Conservation (phyloP, 1,284 basidiomycete genomes). For the Trametes pubescens region DNA sequence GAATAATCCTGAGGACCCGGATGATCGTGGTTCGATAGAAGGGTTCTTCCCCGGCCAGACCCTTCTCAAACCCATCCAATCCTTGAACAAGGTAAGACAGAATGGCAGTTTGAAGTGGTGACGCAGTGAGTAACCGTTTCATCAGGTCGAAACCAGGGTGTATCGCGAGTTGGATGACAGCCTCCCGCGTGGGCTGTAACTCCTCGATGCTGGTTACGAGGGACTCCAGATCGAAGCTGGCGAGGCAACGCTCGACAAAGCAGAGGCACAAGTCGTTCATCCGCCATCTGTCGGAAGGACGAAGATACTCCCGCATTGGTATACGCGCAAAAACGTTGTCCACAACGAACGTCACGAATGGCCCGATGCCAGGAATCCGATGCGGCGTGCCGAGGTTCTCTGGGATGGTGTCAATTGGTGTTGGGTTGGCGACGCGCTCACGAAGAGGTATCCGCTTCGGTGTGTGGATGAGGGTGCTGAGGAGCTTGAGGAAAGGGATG, state of each 20-base stretch:
- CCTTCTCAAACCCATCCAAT: conserved; percentile 78
- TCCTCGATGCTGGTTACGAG: conserved; percentile 63
- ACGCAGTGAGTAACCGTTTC: conserved; percentile 79
- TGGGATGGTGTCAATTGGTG: conserved; percentile 77
- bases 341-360: conserved; percentile 86
- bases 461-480: conserved; percentile 83
- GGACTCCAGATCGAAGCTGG: conserved; percentile 81
- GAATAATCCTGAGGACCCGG: conserved; percentile 84
- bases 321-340: conserved; percentile 87
- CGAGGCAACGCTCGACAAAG: conserved; percentile 87
- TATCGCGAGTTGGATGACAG: conserved; percentile 61
- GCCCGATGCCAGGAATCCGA: conserved; percentile 78
- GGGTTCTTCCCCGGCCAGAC: conserved; percentile 71
- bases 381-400: conserved; percentile 80
- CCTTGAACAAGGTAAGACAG: conserved; percentile 83
- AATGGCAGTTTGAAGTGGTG: conserved; percentile 74
- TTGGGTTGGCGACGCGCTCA: conserved; percentile 65
- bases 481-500: conserved; percentile 86
- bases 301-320: conserved; percentile 75
- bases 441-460: conserved; percentile 71
- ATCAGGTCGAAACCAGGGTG: conserved; percentile 94
- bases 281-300: conserved; percentile 84
- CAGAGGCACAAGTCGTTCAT: conserved; percentile 87
- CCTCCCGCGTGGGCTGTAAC: conserved; percentile 56
- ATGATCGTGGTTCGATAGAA: conserved; percentile 81